Conservation (phyloP, 2,329 filamentous ascomycete species). For the Magnaporthiopsis poae region DNA sequence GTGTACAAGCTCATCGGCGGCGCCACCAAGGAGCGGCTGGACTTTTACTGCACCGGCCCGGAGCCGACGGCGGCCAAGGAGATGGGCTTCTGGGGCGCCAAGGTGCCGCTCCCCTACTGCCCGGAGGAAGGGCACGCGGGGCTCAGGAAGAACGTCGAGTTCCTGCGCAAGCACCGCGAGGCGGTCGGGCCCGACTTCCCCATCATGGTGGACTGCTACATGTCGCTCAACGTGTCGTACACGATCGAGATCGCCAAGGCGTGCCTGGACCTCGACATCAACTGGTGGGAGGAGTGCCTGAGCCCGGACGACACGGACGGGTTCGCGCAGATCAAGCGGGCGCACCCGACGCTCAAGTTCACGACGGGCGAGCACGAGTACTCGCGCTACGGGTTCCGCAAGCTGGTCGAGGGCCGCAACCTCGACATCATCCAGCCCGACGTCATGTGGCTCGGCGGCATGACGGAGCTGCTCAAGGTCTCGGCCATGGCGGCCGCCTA, state of each 20-base stretch:
- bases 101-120: constrained; percentile 81
- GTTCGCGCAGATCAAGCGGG: constrained; percentile 79
- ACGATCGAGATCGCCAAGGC: constrained; percentile 83
- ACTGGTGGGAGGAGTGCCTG: constrained; percentile 96
- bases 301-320: constrained; percentile 87
- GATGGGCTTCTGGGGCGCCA: constrained; percentile 85
- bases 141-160: constrained; percentile 80
- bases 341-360: constrained; percentile 83
- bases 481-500: constrained; percentile 83
- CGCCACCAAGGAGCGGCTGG: constrained; percentile 68
- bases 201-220: constrained; percentile 93
- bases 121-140: constrained; percentile 77
- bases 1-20: constrained; percentile 92
- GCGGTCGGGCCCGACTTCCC: constrained; percentile 82
- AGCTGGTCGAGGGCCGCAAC: constrained; percentile 83
- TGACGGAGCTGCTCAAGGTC: constrained; percentile 86
- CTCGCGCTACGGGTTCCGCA: constrained; percentile 87
- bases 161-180: constrained; percentile 73
- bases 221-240: constrained; percentile 87
- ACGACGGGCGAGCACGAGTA: constrained; percentile 95
- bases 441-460: constrained; percentile 91
- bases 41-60: constrained; percentile 93
- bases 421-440: constrained; percentile 91
- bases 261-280: constrained; percentile 74
- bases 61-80: constrained; percentile 68